Evolutionary conservation across 192 early-diverging fungal species (phyloP), one percentile per base, ranked within the genome.

Genomic region (Pilaira anomala): DNA sequence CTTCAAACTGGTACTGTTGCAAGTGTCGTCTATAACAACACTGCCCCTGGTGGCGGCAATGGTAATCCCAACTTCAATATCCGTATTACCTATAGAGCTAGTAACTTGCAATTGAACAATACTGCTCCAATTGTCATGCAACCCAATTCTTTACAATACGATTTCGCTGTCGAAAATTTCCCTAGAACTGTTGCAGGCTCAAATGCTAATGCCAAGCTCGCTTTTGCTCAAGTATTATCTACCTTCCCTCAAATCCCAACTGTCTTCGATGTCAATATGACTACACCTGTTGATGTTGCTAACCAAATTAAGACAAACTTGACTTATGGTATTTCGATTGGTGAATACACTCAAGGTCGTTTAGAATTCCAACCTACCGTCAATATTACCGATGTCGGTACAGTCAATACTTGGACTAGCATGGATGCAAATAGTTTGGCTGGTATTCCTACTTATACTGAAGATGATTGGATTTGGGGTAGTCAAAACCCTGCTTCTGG

Each of bases 301-400:
- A 40, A 65, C 11, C 48, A 56, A 12, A 71, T 76, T 19, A 70
- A 64, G 50, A 63, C 68, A 3, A 76, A 76, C 41, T 6, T 24
- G 0, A 76, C 74, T 3, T 67, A 67, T 50, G 74, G 74, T 42
- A 16, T 64, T 2, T 67, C 65, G 3, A 54, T 76, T 28, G 74
- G 74, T 36, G 24, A 63, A 8, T 76, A 71, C 49, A 64, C 65
- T 22, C 65, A 76, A 60, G 74, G 74, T 25, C 65, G 74, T 8
- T 25, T 71, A 11, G 74, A 76, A 26, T 76, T 67, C 29, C 65
- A 49, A 12, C 30, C 42, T 0, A 45, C 64, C 12, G 52, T 67
- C 0, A 71, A 67, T 28, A 42, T 71, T 3, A 64, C 59, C 18
- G 62, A 66, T n/a, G 30, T 59, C 2, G 65, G 52, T 24, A 16